These are phyloP conservation scores for Effrenium voratum DNA, from an alignment of 73 alveolate genomes.

Conservation along the genomic window DNA sequence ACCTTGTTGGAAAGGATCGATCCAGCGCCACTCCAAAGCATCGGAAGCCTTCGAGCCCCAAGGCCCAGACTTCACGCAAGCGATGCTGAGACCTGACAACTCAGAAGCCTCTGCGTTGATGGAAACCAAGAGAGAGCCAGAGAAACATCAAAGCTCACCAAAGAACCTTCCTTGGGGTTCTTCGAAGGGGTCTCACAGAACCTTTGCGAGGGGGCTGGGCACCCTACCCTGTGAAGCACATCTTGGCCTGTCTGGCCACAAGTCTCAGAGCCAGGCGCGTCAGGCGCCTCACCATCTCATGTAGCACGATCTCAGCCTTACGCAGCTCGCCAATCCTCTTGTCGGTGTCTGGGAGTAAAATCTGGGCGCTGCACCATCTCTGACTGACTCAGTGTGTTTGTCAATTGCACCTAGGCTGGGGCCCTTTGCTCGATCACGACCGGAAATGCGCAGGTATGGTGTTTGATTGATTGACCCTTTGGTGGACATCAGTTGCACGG, in stretches of 20 bases:
- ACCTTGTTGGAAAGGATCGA: not conserved
- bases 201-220: not conserved
- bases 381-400: not conserved
- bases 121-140: too few species aligned
- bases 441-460: too few species aligned
- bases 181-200: not conserved
- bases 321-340: not conserved
- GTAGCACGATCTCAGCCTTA: slow-evolving; percentile 69
- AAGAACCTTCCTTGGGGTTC: too few species aligned
- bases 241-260: not conserved
- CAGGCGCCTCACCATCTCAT: slow-evolving; percentile 31
- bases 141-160: too few species aligned
- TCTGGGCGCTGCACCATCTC: not conserved
- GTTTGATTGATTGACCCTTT: too few species aligned
- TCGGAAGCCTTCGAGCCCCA: not conserved
- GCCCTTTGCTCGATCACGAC: not conserved
- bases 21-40: not conserved
- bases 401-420: not conserved
- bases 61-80: slow-evolving; percentile 23
- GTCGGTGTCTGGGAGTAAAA: not conserved
- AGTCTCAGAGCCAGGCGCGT: not conserved
- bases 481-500: too few species aligned
- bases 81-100: not conserved
- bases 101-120: too few species aligned
- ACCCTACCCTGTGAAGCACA: not conserved